Conservation (phyloP, 495 filamentous ascomycete species). For the Hypoxylon trugodes region DNA sequence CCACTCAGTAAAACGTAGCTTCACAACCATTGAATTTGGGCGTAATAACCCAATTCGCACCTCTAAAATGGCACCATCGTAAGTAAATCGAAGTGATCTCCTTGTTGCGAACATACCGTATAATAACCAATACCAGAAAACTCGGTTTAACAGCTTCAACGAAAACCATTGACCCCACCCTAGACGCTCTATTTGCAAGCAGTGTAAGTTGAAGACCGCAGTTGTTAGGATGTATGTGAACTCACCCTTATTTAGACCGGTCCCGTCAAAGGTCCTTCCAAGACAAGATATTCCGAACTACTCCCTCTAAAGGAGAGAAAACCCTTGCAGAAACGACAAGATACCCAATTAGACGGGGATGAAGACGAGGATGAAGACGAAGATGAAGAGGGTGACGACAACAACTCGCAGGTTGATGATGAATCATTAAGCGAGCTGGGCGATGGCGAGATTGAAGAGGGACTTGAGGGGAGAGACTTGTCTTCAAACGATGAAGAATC, state of each 20-base stretch:
- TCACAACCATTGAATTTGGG: not conserved
- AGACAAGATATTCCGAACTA: slow-evolving; percentile 57
- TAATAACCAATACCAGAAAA: slow-evolving; percentile 42
- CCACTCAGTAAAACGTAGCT: not conserved
- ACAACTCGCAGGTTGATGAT: too few species aligned
- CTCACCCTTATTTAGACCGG: slow-evolving; percentile 64
- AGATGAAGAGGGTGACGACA: slow-evolving; percentile 24
- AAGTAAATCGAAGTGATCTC: slow-evolving; percentile 8
- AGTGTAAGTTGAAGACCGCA: slow-evolving; percentile 67
- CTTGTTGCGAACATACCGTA: not conserved
- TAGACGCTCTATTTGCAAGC: slow-evolving; percentile 81
- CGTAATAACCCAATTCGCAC: not conserved
- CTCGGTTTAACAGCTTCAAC: slow-evolving; percentile 46
- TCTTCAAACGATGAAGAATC: slow-evolving; percentile 51
- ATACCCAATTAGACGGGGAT: slow-evolving; percentile 37
- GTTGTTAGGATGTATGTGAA: not conserved
- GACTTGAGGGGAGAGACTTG: slow-evolving; percentile 51
- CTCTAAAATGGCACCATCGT: slow-evolving; percentile 43
- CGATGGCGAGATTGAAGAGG: slow-evolving; percentile 55
- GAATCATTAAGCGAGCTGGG: slow-evolving; percentile 51
- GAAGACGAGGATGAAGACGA: slow-evolving; percentile 45
- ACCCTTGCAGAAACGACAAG: slow-evolving; percentile 7
- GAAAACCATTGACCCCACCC: slow-evolving; percentile 72
- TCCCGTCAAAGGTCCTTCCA: slow-evolving; percentile 67
- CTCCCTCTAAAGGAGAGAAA: slow-evolving; percentile 45